phyloP scores from a whole-genome alignment of 768 basidiomycete genomes.

The Tulasnella sp. region DNA sequence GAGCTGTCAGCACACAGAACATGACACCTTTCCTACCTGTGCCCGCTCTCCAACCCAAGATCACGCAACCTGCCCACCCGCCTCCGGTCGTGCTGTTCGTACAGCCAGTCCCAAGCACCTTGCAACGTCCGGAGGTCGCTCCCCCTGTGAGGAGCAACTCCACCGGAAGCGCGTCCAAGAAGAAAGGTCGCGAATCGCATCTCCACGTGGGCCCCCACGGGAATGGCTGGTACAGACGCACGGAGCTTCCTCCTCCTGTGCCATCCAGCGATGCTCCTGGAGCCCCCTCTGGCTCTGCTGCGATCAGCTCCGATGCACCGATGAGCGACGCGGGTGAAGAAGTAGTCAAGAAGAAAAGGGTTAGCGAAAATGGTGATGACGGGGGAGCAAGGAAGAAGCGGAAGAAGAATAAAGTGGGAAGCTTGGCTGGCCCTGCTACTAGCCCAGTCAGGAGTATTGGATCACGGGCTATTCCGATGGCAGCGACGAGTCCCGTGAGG shows the following conservation, averaged over 20 bases:
- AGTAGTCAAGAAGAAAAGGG: background rate
- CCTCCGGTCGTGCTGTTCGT: background rate
- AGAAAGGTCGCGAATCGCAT: background rate
- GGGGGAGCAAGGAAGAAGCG: background rate
- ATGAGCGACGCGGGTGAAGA: background rate
- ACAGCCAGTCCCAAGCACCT: background rate
- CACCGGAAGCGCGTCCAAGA: background rate
- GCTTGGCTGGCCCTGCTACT: background rate
- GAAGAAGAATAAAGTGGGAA: background rate
- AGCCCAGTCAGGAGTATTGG: background rate
- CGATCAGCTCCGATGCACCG: background rate
- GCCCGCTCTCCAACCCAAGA: slow-evolving; percentile 5
- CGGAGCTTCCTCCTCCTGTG: background rate
- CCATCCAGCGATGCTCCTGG: background rate
- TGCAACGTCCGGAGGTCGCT: background rate
- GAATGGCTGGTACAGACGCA: slow-evolving; percentile 4
- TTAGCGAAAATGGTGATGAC: background rate
- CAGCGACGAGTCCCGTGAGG: slow-evolving; percentile 3
- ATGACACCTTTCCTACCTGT: background rate
- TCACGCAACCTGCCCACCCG: background rate
- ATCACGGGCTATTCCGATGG: background rate
- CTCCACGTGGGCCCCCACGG: background rate
- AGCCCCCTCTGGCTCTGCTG: background rate
- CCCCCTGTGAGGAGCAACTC: background rate
- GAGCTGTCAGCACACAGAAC: background rate